Conservation (phyloP, 2,329 filamentous ascomycete species). For the Botrytis byssoidea region DNA sequence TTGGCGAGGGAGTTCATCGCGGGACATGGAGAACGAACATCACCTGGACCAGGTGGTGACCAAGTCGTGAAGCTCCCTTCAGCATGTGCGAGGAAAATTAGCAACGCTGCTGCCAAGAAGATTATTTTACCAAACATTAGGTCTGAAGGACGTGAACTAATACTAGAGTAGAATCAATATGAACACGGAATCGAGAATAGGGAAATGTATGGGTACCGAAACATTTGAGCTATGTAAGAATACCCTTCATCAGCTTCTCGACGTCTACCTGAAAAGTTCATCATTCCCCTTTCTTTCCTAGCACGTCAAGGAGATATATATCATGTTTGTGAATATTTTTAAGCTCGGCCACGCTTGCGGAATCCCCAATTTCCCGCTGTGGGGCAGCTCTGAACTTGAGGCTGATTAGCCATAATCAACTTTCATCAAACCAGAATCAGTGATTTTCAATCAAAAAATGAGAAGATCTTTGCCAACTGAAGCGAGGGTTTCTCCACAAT, state of each 20-base stretch:
- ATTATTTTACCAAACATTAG: background rate
- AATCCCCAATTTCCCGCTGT: background rate
- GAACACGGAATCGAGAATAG: background rate
- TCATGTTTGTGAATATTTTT: background rate
- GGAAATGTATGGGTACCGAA: background rate
- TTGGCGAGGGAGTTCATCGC: conserved; percentile 25
- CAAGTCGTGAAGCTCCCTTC: conserved; percentile 23
- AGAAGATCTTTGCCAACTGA: background rate
- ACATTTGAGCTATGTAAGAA: background rate
- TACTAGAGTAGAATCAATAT: background rate
- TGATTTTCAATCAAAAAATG: background rate
- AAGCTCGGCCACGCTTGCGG: background rate
- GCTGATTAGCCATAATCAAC: background rate
- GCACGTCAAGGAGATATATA: background rate
- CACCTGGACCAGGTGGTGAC: conserved; percentile 25
- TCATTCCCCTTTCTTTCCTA: background rate
- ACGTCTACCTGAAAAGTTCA: background rate
- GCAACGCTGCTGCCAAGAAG: background rate
- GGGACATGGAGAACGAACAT: conserved; percentile 24
- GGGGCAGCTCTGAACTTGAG: background rate
- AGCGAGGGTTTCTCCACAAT: background rate
- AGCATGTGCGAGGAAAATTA: conserved; percentile 5
- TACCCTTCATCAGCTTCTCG: background rate
- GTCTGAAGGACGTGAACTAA: background rate
- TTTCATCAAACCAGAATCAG: background rate